A percentile compares a stretch with the other conserved stretches of the same genome.
phyloP scores from a whole-genome alignment of 768 basidiomycete genomes.

The Mycena pura region DNA sequence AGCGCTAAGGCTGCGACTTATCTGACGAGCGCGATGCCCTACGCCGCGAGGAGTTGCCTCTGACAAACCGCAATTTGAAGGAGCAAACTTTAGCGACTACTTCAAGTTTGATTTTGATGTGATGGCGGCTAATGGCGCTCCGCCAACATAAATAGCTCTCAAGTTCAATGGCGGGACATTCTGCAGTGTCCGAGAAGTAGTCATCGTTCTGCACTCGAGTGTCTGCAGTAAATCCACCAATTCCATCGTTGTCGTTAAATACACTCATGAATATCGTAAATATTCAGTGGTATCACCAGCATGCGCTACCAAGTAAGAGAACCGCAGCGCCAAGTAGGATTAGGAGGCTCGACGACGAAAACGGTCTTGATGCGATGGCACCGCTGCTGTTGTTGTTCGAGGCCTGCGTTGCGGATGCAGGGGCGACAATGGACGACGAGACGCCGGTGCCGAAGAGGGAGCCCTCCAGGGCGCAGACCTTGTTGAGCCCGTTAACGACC shows the following conservation, averaged over 20 bases:
- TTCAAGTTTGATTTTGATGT: too few relatives aligned
- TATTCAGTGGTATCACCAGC: background rate
- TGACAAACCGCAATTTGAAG: too few relatives aligned
- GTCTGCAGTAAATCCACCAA: too few relatives aligned
- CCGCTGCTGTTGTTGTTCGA: background rate
- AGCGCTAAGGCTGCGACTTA: too few relatives aligned
- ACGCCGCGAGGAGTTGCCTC: too few relatives aligned
- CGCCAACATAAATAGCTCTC: too few relatives aligned
- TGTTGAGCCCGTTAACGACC: conserved; percentile 56
- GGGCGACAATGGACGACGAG: conserved; percentile 36
- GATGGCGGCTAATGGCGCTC: too few relatives aligned
- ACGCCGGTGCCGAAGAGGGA: conserved; percentile 59
- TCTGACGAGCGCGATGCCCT: too few relatives aligned
- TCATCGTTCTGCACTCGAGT: too few relatives aligned
- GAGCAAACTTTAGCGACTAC: too few relatives aligned
- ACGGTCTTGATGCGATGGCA: background rate
- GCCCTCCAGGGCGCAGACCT: conserved; percentile 59
- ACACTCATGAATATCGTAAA: background rate
- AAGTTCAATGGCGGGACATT: too few relatives aligned
- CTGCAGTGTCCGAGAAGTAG: too few relatives aligned
- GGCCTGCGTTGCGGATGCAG: conserved; percentile 22
- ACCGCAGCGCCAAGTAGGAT: background rate
- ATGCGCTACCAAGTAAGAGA: background rate
- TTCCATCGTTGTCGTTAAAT: conserved; percentile 7
- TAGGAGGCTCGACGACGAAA: background rate